These are phyloP conservation scores for Senecio squalidus DNA, from an alignment of 140 eudicot species.

Conservation along the genomic window DNA sequence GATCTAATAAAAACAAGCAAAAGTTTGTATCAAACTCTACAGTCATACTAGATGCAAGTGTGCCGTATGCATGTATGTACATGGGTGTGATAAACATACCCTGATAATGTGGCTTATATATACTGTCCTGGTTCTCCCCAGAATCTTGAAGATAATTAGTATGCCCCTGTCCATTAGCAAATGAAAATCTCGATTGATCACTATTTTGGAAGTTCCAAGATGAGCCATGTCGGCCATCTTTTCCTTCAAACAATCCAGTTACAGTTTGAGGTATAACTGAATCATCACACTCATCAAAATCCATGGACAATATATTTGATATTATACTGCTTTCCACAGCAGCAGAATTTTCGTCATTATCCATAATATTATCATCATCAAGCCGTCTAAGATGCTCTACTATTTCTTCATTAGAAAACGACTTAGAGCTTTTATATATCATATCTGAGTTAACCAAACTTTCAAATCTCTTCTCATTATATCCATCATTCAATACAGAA, in stretches of 20 bases:
- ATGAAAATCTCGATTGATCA: slow-evolving; percentile 46
- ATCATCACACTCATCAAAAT: slow-evolving; percentile 63
- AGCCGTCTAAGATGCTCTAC: slow-evolving; percentile 70
- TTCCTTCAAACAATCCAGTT: slow-evolving; percentile 35
- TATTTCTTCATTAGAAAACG: slow-evolving; percentile 71
- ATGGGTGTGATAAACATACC: slow-evolving; percentile 27
- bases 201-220: slow-evolving; percentile 45
- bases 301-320: slow-evolving; percentile 67
- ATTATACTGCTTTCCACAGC: slow-evolving; percentile 63
- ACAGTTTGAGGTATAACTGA: slow-evolving; percentile 34
- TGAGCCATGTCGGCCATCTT: slow-evolving; percentile 38
- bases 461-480: slow-evolving; percentile 46
- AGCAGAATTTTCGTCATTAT: slow-evolving; percentile 43
- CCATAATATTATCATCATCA: slow-evolving; percentile 33
- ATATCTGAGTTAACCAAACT: slow-evolving; percentile 57
- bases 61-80: neutral
- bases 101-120: slow-evolving; percentile 41
- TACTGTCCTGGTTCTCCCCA: slow-evolving; percentile 45
- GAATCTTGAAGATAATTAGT: slow-evolving; percentile 32
- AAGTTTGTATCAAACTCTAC: neutral
- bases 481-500: slow-evolving; percentile 25
- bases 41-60: slow-evolving; percentile 1
- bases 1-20: neutral
- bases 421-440: slow-evolving; percentile 46
- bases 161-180: slow-evolving; percentile 25